Evolutionary conservation across 345 rosid genomes (phyloP), one percentile per base, ranked within the genome.

Genomic region (Eucalyptus sp.): DNA sequence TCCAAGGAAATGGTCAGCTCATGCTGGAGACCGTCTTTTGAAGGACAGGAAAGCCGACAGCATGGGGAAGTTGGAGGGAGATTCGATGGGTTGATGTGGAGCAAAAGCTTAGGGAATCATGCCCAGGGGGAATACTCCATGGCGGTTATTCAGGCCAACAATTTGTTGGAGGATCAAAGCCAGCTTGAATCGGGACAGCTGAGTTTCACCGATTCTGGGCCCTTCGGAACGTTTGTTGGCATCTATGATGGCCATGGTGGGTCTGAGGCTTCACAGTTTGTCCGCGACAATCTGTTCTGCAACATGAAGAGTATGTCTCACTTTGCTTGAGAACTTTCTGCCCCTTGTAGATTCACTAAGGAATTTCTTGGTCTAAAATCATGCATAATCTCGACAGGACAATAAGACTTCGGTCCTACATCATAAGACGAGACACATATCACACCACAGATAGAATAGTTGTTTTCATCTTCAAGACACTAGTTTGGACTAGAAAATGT

Each of bases 201-300:
- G 90, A 90, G 91, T 87, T 92, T 90, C 86, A 90, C 22, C 13
- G 87, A 90, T 86, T 90, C 93, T 0, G 92, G 94, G 87, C 93
- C 96, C 87, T 93, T 87, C 8, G 98, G 97, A 41, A 95, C 97
- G 15, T 95, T 95, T 44, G 88, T 95, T 54, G 98, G 99, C 9
- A 93, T 97, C 5, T 94, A 96, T 68, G 99, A 97, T 92, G 99
- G 99, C 13, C 99, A 96, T 91, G 98, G 94, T 86, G 99, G 99
- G 64, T 92, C 93, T 33, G 96, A 96, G 90, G 93, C 98, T 89
- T 92, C 99, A n/a, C 91, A 91, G 62, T 97, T 95, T 88, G 88
- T 96, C 90, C 90, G 88, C 31, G 89, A 93, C 92, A 95, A 92
- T 88, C 94, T 96, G 68, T 96, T 94, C 92, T 54, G 86, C 87